These are phyloP conservation scores for Elongisporangium prolatum DNA, from an alignment of 352 stramenopile species.

Conservation along the genomic window DNA sequence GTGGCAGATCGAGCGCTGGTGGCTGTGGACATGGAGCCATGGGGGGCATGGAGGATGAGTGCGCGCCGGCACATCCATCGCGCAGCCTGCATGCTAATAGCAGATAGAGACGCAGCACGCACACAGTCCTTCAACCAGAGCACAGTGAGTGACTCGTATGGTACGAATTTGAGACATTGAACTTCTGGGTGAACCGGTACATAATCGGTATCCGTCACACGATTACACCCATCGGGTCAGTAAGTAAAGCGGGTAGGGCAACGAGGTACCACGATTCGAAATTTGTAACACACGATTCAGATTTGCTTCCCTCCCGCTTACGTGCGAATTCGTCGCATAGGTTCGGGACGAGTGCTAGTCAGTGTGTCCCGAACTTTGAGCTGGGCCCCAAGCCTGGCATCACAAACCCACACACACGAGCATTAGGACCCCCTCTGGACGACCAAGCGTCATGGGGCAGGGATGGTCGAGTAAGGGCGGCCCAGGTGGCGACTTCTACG, in stretches of 20 bases:
- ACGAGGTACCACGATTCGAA: not conserved
- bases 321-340: not conserved
- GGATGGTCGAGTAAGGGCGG: constrained; percentile 51
- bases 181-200: not conserved
- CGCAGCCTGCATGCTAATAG: constrained; percentile 8
- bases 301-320: not conserved
- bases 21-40: not conserved
- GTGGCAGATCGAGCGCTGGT: not conserved
- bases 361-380: not conserved
- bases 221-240: not conserved
- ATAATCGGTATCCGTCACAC: not conserved
- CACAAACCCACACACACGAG: not conserved
- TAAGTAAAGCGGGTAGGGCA: not conserved
- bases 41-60: not conserved
- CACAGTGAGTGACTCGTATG: not conserved
- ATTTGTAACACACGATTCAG: not conserved
- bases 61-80: not conserved
- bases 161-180: not conserved
- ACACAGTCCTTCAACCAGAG: not conserved
- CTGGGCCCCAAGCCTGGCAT: not conserved
- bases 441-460: constrained; percentile 45
- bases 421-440: not conserved
- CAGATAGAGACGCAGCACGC: not conserved
- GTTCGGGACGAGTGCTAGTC: not conserved
- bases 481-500: constrained; percentile 72